Conservation (phyloP, 2,329 filamentous ascomycete genomes). For the Cladophialophora carrionii region DNA sequence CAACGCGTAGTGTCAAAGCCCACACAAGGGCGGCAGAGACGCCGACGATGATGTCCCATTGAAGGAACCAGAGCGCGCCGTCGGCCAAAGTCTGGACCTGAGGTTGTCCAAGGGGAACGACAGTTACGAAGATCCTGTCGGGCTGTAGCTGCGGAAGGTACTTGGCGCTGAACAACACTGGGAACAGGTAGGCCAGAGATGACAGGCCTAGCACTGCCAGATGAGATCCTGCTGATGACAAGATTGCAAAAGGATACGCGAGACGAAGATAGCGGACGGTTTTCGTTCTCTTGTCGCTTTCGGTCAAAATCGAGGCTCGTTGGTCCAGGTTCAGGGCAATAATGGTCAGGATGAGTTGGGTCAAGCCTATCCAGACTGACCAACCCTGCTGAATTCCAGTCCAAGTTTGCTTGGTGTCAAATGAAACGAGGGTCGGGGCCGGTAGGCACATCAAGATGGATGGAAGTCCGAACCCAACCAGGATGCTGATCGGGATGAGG, state of each 20-base stretch:
- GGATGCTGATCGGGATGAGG: conserved; percentile 49
- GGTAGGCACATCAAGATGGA: conserved; percentile 51
- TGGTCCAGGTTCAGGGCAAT: conserved; percentile 38
- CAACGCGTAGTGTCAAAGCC: conserved; percentile 47
- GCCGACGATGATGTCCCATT: conserved; percentile 56
- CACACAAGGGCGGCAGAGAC: conserved; percentile 51
- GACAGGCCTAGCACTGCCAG: conserved; percentile 49
- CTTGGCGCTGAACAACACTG: conserved; percentile 43
- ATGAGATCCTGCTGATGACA: conserved; percentile 48
- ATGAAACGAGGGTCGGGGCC: conserved; percentile 45
- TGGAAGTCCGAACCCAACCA: conserved; percentile 52
- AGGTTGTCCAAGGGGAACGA: conserved; percentile 41
- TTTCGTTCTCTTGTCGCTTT: conserved; percentile 37
- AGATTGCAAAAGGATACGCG: conserved; percentile 50
- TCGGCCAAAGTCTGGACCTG: conserved; percentile 45
- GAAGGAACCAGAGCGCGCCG: conserved; percentile 52
- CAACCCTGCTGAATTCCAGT: conserved; percentile 58
- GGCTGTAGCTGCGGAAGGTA: conserved; percentile 46
- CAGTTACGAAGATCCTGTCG: conserved; percentile 46
- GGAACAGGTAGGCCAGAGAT: conserved; percentile 45
- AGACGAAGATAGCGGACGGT: conserved; percentile 44
- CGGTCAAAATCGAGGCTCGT: conserved; percentile 35
- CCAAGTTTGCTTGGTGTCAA: conserved; percentile 52
- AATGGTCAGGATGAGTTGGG: conserved; percentile 43
- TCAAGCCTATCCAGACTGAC: conserved; percentile 51